Base-by-base conservation (phyloP, 495 filamentous ascomycete genomes). In the Penicillium tannophilum region DNA sequence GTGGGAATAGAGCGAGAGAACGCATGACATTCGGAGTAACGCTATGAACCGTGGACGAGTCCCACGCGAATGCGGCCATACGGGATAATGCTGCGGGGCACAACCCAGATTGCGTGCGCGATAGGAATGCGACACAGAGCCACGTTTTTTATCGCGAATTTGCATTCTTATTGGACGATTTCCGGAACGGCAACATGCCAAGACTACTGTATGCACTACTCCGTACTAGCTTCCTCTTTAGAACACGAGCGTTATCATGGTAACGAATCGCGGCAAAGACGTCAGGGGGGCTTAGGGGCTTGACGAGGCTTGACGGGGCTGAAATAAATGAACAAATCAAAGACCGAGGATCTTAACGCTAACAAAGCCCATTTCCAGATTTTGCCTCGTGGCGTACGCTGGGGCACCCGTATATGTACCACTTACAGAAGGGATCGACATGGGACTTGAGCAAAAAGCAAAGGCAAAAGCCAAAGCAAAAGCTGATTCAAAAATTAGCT, bases 281-380 rank as follows among this genome's bases (percentile, higher is more conserved):
- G 43, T 46, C 43, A 46, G 43, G 43, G 43, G 43, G 43, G n/a
- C 23, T 46, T 6, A 20, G 43, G 23, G 43, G 43, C 17, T 20
- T 46, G 11, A 20, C 19, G 43, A 23, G 43, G 43, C 17, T 20
- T 46, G 11, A 20, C 19, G 43, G 43, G 43, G 43, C 43, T 46
- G 6, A 46, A 20, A 46, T 1, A 23, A 19, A 7, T 46, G 17
- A 28, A 28, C 28, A 4, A 28, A 28, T 28, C 28, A 23, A 23
- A 23, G 20, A 23, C 2, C 20, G 20, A 23, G 20, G 20, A 23
- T 23, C 20, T 23, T 23, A 23, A 23, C 20, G 20, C 20, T 23
- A 23, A 23, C 20, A 23, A 23, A 23, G 20, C 20, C 20, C 20
- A 23, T 23, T 23, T 23, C 28, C 28, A 28, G 28, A 12, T 17